A percentile compares a stretch with the other conserved stretches of the same genome.
These are phyloP conservation scores for Lycium barbarum DNA, from an alignment of 257 asterid species.

Conservation along the genomic window DNA sequence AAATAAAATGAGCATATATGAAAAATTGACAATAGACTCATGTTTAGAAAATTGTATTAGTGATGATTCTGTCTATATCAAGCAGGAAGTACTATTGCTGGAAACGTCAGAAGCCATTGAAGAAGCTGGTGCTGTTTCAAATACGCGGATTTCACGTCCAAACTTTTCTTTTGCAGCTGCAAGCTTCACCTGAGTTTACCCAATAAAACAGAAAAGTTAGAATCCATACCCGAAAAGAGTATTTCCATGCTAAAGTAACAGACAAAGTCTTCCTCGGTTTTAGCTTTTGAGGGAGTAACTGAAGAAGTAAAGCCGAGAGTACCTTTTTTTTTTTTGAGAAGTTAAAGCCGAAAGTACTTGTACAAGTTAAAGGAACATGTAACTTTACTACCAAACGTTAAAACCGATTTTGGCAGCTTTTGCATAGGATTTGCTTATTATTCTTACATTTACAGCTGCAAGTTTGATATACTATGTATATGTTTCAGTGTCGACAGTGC, in stretches of 20 bases:
- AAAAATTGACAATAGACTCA: background rate
- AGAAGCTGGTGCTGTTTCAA: constrained; percentile 71
- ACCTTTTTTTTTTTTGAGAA: too few relatives aligned
- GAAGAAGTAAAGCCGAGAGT: background rate
- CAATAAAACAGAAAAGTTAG: constrained; percentile 13
- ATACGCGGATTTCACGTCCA: constrained; percentile 84
- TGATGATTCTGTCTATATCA: background rate
- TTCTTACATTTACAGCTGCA: constrained; percentile 10
- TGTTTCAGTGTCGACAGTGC: background rate
- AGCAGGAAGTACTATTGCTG: constrained; percentile 49
- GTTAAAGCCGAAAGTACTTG: background rate
- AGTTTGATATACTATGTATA: background rate
- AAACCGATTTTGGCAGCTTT: background rate
- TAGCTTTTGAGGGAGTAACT: background rate
- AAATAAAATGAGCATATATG: constrained; percentile 5
- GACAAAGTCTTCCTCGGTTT: background rate
- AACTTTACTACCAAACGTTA: background rate
- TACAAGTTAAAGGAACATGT: background rate
- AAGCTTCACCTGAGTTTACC: constrained; percentile 61
- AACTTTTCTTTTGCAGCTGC: constrained; percentile 83
- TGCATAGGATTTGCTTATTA: background rate
- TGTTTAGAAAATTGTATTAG: background rate
- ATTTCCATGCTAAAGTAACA: background rate
- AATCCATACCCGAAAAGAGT: background rate
- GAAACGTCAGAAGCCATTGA: constrained; percentile 53